Percentiles rank a stretch among this genome's conserved stretches.
Conservation (phyloP, 1,139 yeast genomes). For the Nakaseomyces sp. region DNA sequence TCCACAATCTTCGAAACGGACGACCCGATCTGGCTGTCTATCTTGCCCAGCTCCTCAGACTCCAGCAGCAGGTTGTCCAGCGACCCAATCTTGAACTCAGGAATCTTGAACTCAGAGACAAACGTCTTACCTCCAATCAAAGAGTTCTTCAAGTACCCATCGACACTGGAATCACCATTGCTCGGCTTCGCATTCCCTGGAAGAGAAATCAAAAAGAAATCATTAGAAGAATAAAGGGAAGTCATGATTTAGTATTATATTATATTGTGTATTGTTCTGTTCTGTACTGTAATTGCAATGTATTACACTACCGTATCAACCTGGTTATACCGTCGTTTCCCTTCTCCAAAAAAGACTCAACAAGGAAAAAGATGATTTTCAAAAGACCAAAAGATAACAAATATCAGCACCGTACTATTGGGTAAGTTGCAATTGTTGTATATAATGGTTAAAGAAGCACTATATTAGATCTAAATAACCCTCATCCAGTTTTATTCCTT, state of each 20-base stretch:
- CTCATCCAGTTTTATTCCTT: too few species aligned
- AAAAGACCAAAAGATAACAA: too few species aligned
- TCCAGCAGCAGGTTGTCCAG: slow-evolving; percentile 84
- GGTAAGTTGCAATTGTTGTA: too few species aligned
- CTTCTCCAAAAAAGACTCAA: too few species aligned
- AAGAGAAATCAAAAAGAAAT: slow-evolving; percentile 37
- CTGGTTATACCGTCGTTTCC: too few species aligned
- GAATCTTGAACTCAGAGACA: slow-evolving; percentile 45
- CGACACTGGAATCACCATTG: slow-evolving; percentile 35
- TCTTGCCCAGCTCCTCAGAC: slow-evolving; percentile 77
- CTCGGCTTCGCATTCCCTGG: slow-evolving; percentile 44
- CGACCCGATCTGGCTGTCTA: slow-evolving; percentile 64
- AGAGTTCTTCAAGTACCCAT: slow-evolving; percentile 33
- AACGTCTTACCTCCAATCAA: slow-evolving; percentile 32
- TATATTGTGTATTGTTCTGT: too few species aligned
- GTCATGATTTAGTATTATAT: slow-evolving; percentile 22
- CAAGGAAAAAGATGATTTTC: too few species aligned
- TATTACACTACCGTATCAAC: too few species aligned
- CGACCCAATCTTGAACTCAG: slow-evolving; percentile 92
- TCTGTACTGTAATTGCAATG: too few species aligned
- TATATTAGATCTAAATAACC: too few species aligned
- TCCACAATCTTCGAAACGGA: slow-evolving; percentile 72
- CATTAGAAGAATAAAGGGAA: slow-evolving; percentile 27
- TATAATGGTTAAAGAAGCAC: too few species aligned
- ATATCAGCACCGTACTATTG: too few species aligned